A percentile compares a stretch with the other conserved stretches of the same genome.
phyloP scores from a whole-genome alignment of 2,329 filamentous ascomycete genomes.

The Dactylellina drechsleri region DNA sequence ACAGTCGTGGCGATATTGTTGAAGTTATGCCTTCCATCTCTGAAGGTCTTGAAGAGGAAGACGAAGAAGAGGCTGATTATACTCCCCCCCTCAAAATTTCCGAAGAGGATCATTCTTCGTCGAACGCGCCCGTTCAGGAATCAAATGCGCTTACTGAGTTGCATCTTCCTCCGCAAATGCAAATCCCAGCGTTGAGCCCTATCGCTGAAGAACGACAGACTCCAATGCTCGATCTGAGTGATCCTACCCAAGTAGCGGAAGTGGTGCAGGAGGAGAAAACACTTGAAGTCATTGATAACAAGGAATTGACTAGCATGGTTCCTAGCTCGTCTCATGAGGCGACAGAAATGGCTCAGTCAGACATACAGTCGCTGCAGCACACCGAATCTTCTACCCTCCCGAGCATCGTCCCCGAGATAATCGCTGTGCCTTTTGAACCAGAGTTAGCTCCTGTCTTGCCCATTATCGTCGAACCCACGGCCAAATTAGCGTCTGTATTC shows the following conservation, averaged over 20 bases:
- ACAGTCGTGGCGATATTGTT: conserved; percentile 8
- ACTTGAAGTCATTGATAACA: background rate
- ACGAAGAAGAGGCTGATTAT: background rate
- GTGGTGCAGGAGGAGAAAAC: background rate
- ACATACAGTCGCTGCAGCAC: too few species aligned
- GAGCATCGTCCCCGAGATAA: too few species aligned
- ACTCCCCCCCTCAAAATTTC: too few species aligned
- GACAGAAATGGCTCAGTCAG: background rate
- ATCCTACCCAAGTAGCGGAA: background rate
- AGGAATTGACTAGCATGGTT: background rate
- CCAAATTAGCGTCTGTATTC: too few species aligned
- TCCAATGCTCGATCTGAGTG: conserved; percentile 1
- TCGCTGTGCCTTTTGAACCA: too few species aligned
- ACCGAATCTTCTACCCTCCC: too few species aligned
- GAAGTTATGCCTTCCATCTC: conserved; percentile 33
- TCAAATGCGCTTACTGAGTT: background rate
- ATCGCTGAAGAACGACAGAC: conserved; percentile 37
- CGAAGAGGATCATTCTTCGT: too few species aligned
- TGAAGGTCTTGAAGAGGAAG: conserved; percentile 26
- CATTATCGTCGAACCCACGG: too few species aligned
- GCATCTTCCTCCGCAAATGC: conserved; percentile 17
- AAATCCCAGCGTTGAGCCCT: conserved; percentile 15
- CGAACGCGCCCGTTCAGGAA: too few species aligned
- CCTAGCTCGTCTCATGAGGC: background rate
- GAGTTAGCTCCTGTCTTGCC: too few species aligned